A percentile compares a stretch with the other conserved stretches of the same genome.
phyloP scores from a whole-genome alignment of 805 yeast genomes.

The Candida sanyiensis region DNA sequence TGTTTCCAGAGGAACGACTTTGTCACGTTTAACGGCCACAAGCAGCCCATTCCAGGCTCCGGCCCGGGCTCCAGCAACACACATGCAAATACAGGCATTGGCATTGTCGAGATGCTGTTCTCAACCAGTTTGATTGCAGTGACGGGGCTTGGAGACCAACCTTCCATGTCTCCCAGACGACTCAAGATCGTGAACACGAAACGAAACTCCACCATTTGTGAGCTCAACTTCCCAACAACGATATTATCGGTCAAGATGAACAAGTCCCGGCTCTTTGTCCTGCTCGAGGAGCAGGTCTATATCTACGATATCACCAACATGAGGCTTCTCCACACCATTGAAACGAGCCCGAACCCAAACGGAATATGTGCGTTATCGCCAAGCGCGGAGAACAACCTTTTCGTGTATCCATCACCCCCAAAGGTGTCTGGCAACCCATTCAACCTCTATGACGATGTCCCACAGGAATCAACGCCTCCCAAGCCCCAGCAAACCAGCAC shows the following conservation, averaged over 20 bases:
- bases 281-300: conserved; percentile 58
- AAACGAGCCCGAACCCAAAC: conserved; percentile 39
- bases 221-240: conserved; percentile 59
- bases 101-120: conserved; percentile 72
- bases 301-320: conserved; percentile 70
- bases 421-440: conserved; percentile 32
- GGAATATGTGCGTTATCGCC: conserved; percentile 64
- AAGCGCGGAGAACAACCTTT: conserved; percentile 41
- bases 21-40: conserved; percentile 31
- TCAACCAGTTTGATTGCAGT: conserved; percentile 64
- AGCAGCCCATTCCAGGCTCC: background rate
- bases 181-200: conserved; percentile 80
- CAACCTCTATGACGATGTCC: conserved; percentile 6
- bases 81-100: conserved; percentile 45
- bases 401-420: conserved; percentile 78
- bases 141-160: conserved; percentile 68
- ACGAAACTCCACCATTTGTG: conserved; percentile 54
- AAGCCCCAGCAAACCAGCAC: conserved; percentile 3
- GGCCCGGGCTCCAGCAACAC: too few species aligned
- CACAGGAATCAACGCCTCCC: conserved; percentile 2
- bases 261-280: conserved; percentile 56
- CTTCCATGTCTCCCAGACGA: conserved; percentile 69
- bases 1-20: conserved; percentile 36
- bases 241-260: conserved; percentile 60
- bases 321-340: conserved; percentile 53